Evolutionary conservation across 371 early-diverging fungal genomes (phyloP).

Genomic region (Chytridium lagenaria): DNA sequence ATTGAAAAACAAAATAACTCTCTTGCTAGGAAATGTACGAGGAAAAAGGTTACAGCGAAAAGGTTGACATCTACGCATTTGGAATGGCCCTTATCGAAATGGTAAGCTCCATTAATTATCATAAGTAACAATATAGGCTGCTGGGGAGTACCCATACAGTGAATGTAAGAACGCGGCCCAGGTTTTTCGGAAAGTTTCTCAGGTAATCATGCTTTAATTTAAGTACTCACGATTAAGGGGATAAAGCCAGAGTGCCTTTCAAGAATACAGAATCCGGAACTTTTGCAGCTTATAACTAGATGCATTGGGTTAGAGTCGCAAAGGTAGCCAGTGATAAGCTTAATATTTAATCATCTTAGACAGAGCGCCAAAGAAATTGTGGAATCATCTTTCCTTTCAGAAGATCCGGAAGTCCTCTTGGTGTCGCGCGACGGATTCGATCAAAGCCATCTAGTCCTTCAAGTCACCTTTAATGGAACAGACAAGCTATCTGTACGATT

Average conservation of each 20-base stretch:
- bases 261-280: slow-evolving; percentile 73
- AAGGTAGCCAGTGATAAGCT: background rate
- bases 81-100: slow-evolving; percentile 92
- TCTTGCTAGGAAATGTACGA: slow-evolving; percentile 72
- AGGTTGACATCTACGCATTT: slow-evolving; percentile 93
- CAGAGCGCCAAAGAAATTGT: slow-evolving; percentile 77
- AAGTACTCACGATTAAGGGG: slow-evolving; percentile 57
- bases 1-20: slow-evolving; percentile 58
- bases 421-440: slow-evolving; percentile 62
- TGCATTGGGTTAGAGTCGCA: slow-evolving; percentile 57
- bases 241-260: slow-evolving; percentile 80
- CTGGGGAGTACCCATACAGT: slow-evolving; percentile 85
- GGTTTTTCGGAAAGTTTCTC: slow-evolving; percentile 72
- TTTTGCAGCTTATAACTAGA: slow-evolving; percentile 75
- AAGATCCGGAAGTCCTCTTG: slow-evolving; percentile 78
- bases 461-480: slow-evolving; percentile 82
- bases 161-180: slow-evolving; percentile 89
- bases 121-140: slow-evolving; percentile 31
- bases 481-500: slow-evolving; percentile 86
- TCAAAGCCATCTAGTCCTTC: slow-evolving; percentile 71
- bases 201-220: slow-evolving; percentile 29
- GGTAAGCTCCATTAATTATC: slow-evolving; percentile 46
- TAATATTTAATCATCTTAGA: slow-evolving; percentile 41
- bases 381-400: slow-evolving; percentile 80
- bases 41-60: slow-evolving; percentile 80